These are phyloP conservation scores for Nakaseomyces nivariensis DNA, from an alignment of 1,139 yeast genomes.

Conservation along the genomic window DNA sequence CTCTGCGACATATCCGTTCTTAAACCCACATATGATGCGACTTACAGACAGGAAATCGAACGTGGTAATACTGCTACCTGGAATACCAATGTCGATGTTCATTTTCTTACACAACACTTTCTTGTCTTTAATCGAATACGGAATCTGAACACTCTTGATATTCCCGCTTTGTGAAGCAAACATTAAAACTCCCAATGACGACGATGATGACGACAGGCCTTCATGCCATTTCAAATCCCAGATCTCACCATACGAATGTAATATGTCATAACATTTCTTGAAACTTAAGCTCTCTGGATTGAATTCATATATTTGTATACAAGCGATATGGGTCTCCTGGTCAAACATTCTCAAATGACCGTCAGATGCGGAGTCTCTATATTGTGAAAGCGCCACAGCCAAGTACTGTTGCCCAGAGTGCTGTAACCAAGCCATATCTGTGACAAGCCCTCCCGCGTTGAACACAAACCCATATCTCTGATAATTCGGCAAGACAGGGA, in stretches of 20 bases:
- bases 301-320: constrained; percentile 42
- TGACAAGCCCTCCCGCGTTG: constrained; percentile 47
- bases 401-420: constrained; percentile 32
- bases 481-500: constrained; percentile 28
- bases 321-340: constrained; percentile 33
- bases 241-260: constrained; percentile 46
- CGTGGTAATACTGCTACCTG: constrained; percentile 36
- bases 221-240: constrained; percentile 46
- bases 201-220: constrained; percentile 20
- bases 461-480: constrained; percentile 38
- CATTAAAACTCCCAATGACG: constrained; percentile 36
- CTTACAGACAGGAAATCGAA: constrained; percentile 46
- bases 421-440: constrained; percentile 45
- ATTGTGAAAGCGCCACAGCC: constrained; percentile 41
- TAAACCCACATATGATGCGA: constrained; percentile 50
- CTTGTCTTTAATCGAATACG: constrained; percentile 17
- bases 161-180: constrained; percentile 58
- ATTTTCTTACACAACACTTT: constrained; percentile 12
- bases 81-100: constrained; percentile 18
- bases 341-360: constrained; percentile 30
- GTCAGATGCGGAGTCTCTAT: constrained; percentile 28
- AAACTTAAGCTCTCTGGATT: constrained; percentile 27
- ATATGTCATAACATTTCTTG: constrained; percentile 29
- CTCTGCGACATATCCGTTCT: constrained; percentile 60
- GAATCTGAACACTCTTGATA: constrained; percentile 43